Base-by-base conservation (phyloP, 2,329 filamentous ascomycete species). In the Sarocladiaceae sp. region DNA sequence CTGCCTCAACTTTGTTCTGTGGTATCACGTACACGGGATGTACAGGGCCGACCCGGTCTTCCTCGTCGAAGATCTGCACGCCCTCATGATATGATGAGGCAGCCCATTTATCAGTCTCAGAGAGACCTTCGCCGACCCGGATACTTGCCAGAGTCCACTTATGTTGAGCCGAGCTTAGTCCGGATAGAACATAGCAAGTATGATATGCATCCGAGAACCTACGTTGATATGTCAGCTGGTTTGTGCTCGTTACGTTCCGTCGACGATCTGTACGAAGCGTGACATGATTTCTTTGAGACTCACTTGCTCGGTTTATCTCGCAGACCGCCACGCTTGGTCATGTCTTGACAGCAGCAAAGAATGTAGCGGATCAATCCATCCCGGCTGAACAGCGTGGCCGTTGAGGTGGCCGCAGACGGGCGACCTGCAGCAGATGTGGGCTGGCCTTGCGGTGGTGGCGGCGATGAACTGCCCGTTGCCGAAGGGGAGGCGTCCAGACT, bases 301-400 rank as follows among this genome's bases (percentile, higher is more conserved):
- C 73, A 89, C 82, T 89, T 89, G 62, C 85, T 83, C 12, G 93
- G 93, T 67, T 98, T 98, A 66, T 98, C 93, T 58, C 90, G 78
- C 63, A 98, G 70, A 1, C 93, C 93, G 44, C 91, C 91, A 48
- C 78, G 74, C 59, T 67, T 75, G 35, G 72, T 68, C 56, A 77
- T 70, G 47, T 86, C 83, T 58, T 97, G 93, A 56, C 88, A 93
- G 59, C 90, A 96, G 53, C 78, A 82, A 12, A 97, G 72, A 48
- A 97, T 93, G 63, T 97, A 98, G 50, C 91, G 78, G 45, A 88
- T 83, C 54, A 97, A 69, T 6, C 86, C 93, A 57, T 93, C 83
- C 44, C 88, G 82, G 62, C 82, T 90, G 73, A 88, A 96, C 37
- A 89, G 65, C 27, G 61, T 51, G 43, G 58, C 55, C 19, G 37